Percentiles rank a stretch among this genome's conserved stretches.
Evolutionary conservation across 306 rosid species (phyloP).

Genomic region (Pyrus communis): DNA sequence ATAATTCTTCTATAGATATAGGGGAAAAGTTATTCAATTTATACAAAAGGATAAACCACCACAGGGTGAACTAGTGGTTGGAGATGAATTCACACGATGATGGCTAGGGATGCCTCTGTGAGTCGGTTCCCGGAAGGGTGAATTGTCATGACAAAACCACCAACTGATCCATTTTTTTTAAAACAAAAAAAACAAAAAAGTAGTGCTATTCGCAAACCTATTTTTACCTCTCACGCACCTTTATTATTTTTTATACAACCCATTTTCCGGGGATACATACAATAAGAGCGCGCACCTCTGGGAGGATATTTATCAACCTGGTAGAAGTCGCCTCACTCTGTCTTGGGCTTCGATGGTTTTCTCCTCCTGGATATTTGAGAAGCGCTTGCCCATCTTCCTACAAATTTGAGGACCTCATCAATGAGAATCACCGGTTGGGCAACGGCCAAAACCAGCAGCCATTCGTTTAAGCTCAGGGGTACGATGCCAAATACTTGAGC

Average conservation of each 20-base stretch:
- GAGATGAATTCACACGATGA: no score
- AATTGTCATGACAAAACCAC: no score
- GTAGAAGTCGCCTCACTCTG: constrained; percentile 37
- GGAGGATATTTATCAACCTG: background rate
- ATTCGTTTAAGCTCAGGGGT: constrained; percentile 50
- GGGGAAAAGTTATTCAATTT: background rate
- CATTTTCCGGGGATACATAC: background rate
- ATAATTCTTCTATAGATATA: background rate
- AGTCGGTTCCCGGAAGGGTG: no score
- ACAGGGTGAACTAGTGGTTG: no score
- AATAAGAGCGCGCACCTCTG: background rate
- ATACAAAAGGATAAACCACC: background rate
- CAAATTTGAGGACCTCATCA: constrained; percentile 29
- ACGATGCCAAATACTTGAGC: constrained; percentile 68
- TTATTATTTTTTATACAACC: background rate
- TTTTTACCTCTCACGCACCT: no score
- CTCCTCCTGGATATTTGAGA: constrained; percentile 25
- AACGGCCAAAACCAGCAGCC: constrained; percentile 38
- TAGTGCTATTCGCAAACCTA: no score
- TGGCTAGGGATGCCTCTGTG: no score
- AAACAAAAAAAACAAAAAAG: no score
- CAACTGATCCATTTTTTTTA: no score
- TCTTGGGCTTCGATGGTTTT: constrained; percentile 34
- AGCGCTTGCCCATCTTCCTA: constrained; percentile 29
- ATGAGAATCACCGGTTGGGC: constrained; percentile 29